These are phyloP conservation scores for Beauveria sp. DNA, from an alignment of 2,329 filamentous ascomycete species.

Conservation along the genomic window DNA sequence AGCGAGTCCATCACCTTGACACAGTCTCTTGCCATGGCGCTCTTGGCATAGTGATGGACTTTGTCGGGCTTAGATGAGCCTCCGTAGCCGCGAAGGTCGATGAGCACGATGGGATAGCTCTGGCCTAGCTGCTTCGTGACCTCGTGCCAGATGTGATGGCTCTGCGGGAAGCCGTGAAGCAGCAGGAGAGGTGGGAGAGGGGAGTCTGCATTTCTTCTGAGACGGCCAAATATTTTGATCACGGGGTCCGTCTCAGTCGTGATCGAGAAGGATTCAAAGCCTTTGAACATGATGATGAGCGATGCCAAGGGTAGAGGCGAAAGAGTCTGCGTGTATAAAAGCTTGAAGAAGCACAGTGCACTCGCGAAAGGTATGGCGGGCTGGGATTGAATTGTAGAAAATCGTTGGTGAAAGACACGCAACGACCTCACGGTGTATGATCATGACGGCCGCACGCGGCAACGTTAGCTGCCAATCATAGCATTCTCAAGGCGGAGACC, in stretches of 20 bases:
- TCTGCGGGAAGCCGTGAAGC: constrained; percentile 47
- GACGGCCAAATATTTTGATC: constrained; percentile 37
- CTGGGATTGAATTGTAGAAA: too few species aligned
- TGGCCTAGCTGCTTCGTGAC: constrained; percentile 31
- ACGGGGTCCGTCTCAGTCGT: constrained; percentile 25
- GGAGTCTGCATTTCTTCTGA: constrained; percentile 22
- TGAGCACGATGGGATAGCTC: constrained; percentile 34
- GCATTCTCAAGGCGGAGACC: too few species aligned
- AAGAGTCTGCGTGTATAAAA: neutral
- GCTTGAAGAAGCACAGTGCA: too few species aligned
- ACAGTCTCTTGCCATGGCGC: constrained; percentile 40
- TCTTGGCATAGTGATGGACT: constrained; percentile 35
- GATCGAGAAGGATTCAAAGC: constrained; percentile 30
- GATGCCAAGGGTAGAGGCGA: too few species aligned
- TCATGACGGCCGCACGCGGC: too few species aligned
- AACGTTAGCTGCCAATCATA: too few species aligned
- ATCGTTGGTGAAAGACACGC: too few species aligned
- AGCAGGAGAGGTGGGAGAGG: constrained; percentile 36
- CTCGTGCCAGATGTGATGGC: constrained; percentile 43
- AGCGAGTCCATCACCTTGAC: constrained; percentile 37
- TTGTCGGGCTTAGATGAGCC: constrained; percentile 36
- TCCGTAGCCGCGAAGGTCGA: constrained; percentile 46
- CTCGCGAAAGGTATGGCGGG: too few species aligned
- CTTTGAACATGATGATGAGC: constrained; percentile 27
- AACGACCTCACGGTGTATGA: too few species aligned